Evolutionary conservation across 169 alveolate genomes (phyloP), one percentile per base, ranked within the genome.

Genomic region (Neospora caninum): DNA sequence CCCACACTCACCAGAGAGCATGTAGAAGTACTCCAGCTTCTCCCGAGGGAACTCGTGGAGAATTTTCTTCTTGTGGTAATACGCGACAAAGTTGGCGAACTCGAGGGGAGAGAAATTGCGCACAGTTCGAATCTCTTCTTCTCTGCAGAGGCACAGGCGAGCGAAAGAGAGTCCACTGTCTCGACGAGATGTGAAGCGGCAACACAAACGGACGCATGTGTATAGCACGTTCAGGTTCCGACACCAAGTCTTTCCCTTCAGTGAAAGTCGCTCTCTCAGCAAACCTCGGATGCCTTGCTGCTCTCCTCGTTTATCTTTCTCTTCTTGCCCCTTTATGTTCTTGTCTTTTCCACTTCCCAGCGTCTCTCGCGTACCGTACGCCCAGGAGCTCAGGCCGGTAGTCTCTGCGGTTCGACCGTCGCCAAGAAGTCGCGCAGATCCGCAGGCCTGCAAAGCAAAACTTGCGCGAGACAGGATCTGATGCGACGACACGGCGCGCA

Each of bases 381-480:
- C 94, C 94, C 58, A 88, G 58, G 36, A 95, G 82, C 53, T 95
- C 96, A 0, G 96, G 96, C 1, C 95, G 92, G 64, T 88, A 95
- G 45, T 87, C 93, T 36, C 96, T 42, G 10, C 95, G 93, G 31
- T 89, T 95, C 91, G 69, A 27, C 10, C 86, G 78, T 25, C 80
- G 38, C 96, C 96, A 95, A 34, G 91, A 38, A 0, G 96, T 95
- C 82, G 95, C 94, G 43, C 36, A 67, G 54, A 95, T 34, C 88
- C 92, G 92, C 91, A 95, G 31, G 18, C 96, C 96, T 58, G 87
- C 36, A 29, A 27, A 42, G 34, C 9, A 54, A 34, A 64, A 42
- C 9, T 13, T 0, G 36, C 1, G 16, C 16, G 27, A 36, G 45
- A n/a, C n/a, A 25, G 45, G 86, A 10, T 43, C 42, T 2, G 86